These are phyloP conservation scores for Sclerotinia spermophila DNA, from an alignment of 2,329 filamentous ascomycete genomes.

Conservation along the genomic window DNA sequence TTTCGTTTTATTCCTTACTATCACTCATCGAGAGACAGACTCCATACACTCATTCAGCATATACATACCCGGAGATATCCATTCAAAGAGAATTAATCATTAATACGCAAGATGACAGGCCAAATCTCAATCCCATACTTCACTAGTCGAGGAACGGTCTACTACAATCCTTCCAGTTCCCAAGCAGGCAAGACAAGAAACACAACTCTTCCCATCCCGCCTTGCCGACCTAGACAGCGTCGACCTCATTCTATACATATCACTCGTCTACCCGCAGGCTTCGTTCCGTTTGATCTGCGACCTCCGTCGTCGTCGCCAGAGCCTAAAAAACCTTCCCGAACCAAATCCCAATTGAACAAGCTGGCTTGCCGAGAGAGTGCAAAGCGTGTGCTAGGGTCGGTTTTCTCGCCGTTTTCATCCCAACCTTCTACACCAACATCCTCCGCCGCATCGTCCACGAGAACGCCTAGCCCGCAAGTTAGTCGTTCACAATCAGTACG, in stretches of 20 bases:
- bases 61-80: background rate
- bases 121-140: conserved; percentile 27
- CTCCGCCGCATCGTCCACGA: conserved; percentile 21
- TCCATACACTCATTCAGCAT: conserved; percentile 15
- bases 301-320: conserved; percentile 31
- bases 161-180: conserved; percentile 29
- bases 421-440: conserved; percentile 18
- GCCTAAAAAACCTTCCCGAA: conserved; percentile 36
- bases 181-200: conserved; percentile 21
- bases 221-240: conserved; percentile 49
- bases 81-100: conserved; percentile 18
- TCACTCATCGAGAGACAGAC: background rate
- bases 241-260: conserved; percentile 56
- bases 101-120: conserved; percentile 35
- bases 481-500: conserved; percentile 25
- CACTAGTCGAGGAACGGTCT: conserved; percentile 31
- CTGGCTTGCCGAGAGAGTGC: conserved; percentile 45
- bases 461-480: conserved; percentile 28
- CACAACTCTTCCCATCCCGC: conserved; percentile 38
- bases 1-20: conserved; percentile 3
- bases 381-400: conserved; percentile 37
- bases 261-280: conserved; percentile 45
- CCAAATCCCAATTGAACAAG: conserved; percentile 40
- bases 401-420: conserved; percentile 32
- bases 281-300: conserved; percentile 39